Evolutionary conservation across 768 basidiomycete species (phyloP).

Genomic region (Kondoa malvinella): DNA sequence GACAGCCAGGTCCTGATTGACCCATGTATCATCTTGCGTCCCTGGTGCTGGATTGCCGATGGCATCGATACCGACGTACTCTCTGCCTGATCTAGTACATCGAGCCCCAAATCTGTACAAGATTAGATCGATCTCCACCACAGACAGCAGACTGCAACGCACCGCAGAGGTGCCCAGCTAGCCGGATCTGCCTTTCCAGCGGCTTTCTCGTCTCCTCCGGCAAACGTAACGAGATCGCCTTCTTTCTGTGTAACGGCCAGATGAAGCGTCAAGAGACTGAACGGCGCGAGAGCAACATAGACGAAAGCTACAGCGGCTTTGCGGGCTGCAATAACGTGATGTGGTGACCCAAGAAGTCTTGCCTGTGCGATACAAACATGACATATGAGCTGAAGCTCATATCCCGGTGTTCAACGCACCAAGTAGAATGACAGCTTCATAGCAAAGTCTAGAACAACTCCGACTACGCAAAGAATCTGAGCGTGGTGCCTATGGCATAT

Average conservation of each 20-base stretch:
- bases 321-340: neutral
- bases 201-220: no score
- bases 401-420: neutral
- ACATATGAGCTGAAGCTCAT: neutral
- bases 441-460: neutral
- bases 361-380: neutral
- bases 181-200: no score
- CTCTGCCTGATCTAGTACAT: neutral
- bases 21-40: neutral
- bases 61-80: neutral
- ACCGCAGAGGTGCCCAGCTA: no score
- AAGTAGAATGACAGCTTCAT: conserved; percentile 1
- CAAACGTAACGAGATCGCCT: neutral
- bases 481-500: no score
- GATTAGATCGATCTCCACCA: neutral
- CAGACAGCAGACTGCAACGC: no score
- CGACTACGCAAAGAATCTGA: no score
- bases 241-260: neutral
- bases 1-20: neutral
- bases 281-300: conserved; percentile 4
- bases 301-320: conserved; percentile 6
- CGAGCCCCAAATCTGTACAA: neutral
- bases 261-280: neutral
- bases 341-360: neutral
- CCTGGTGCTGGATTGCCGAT: neutral